Conservation (phyloP, 441 rosid genomes). For the Adansonia grandidieri region DNA sequence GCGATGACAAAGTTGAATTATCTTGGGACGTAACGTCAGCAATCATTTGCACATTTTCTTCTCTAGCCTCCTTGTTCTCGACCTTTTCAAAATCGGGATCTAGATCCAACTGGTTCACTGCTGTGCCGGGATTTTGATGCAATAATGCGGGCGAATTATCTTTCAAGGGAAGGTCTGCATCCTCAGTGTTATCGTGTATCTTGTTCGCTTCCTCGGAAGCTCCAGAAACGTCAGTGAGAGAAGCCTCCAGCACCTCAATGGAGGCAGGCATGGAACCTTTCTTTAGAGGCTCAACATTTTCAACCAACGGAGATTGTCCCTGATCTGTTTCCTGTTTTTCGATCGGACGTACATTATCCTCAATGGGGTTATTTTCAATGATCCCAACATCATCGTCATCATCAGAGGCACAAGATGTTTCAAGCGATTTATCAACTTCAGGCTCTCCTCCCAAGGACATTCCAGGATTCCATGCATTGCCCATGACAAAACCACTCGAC, state of each 20-base stretch:
- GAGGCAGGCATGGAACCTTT: constrained; percentile 38
- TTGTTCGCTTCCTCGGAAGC: constrained; percentile 30
- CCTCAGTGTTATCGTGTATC: constrained; percentile 28
- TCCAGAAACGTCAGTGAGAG: constrained; percentile 31
- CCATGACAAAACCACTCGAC: constrained; percentile 46
- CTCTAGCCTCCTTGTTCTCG: constrained; percentile 22
- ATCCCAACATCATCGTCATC: constrained; percentile 68
- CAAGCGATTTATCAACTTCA: constrained; percentile 44
- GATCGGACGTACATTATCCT: constrained; percentile 28
- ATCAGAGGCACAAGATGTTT: constrained; percentile 44
- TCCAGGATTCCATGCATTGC: constrained; percentile 59
- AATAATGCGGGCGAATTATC: constrained; percentile 33
- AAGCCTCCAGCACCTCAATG: constrained; percentile 32
- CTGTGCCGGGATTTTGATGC: constrained; percentile 32
- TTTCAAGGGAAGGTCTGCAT: constrained; percentile 26
- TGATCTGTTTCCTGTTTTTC: constrained; percentile 34
- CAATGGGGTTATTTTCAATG: constrained; percentile 43
- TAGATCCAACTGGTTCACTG: constrained; percentile 29
- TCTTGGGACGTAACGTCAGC: constrained; percentile 14
- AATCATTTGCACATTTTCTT: constrained; percentile 23
- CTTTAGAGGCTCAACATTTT: constrained; percentile 36
- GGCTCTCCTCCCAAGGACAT: constrained; percentile 45
- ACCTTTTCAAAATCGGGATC: constrained; percentile 26
- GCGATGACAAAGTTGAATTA: constrained; percentile 32
- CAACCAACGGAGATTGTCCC: constrained; percentile 34